Evolutionary conservation across 495 filamentous ascomycete genomes (phyloP).

Genomic region (Neurospora tetrasperma): DNA sequence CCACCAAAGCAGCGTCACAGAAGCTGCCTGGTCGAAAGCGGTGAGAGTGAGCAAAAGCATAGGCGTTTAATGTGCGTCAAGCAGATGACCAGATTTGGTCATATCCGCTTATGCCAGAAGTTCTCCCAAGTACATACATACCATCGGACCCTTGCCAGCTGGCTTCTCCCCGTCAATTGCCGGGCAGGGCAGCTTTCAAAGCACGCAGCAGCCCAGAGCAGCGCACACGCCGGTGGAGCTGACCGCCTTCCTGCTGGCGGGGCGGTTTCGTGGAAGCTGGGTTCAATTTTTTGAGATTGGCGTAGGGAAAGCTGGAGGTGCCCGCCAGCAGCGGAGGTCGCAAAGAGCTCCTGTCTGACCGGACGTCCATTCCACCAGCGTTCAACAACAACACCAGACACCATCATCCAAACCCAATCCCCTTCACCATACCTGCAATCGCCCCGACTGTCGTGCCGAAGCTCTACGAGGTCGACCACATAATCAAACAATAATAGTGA

Average conservation of each 20-base stretch:
- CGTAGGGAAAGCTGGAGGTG: constrained; percentile 12
- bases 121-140: background rate
- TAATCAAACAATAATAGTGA: constrained; percentile 2
- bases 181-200: background rate
- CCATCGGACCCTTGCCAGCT: background rate
- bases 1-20: background rate
- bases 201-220: background rate
- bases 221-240: background rate
- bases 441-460: constrained; percentile 1
- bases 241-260: background rate
- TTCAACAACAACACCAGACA: constrained; percentile 1
- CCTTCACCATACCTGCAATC: constrained; percentile 2
- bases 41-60: background rate
- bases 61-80: background rate
- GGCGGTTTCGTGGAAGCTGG: constrained; percentile 6
- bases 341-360: background rate
- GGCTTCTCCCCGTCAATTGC: background rate
- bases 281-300: constrained; percentile 26
- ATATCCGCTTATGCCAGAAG: background rate
- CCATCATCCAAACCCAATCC: background rate
- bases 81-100: background rate
- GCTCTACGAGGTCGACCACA: background rate
- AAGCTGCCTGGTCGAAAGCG: background rate
- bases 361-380: background rate
- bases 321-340: constrained; percentile 13